phyloP scores from a whole-genome alignment of 169 alveolate species.

The Theileria parva region DNA sequence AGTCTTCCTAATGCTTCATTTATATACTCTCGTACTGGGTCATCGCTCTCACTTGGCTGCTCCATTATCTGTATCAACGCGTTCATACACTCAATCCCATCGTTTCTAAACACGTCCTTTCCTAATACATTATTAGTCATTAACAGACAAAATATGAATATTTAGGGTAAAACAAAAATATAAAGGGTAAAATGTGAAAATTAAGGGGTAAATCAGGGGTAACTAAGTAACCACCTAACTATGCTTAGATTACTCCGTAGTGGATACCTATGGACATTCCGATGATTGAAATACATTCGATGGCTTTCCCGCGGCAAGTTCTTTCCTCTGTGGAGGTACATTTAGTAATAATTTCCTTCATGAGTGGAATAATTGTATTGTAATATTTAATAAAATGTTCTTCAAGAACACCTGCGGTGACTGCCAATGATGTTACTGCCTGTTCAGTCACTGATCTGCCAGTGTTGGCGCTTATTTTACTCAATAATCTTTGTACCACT shows the following conservation, averaged over 20 bases:
- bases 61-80: conserved; percentile 80
- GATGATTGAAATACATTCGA: conserved; percentile 87
- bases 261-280: conserved; percentile 80
- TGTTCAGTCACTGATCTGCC: conserved; percentile 82
- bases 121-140: conserved; percentile 12
- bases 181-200: too few relatives aligned
- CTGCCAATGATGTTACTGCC: conserved; percentile 88
- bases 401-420: conserved; percentile 89
- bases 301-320: conserved; percentile 86
- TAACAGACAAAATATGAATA: too few relatives aligned
- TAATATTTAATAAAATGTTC: conserved; percentile 83
- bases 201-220: too few relatives aligned
- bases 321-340: conserved; percentile 79
- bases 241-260: background rate
- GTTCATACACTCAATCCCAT: conserved; percentile 84
- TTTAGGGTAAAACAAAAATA: too few relatives aligned
- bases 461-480: conserved; percentile 69
- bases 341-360: conserved; percentile 78
- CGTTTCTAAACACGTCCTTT: conserved; percentile 74
- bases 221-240: background rate
- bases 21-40: conserved; percentile 85
- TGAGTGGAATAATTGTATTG: conserved; percentile 82
- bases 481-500: conserved; percentile 79
- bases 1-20: conserved; percentile 86
- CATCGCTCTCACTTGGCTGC: conserved; percentile 82